These are phyloP conservation scores for Elsinoe necatrix DNA, from an alignment of 2,329 filamentous ascomycete species.

Conservation along the genomic window DNA sequence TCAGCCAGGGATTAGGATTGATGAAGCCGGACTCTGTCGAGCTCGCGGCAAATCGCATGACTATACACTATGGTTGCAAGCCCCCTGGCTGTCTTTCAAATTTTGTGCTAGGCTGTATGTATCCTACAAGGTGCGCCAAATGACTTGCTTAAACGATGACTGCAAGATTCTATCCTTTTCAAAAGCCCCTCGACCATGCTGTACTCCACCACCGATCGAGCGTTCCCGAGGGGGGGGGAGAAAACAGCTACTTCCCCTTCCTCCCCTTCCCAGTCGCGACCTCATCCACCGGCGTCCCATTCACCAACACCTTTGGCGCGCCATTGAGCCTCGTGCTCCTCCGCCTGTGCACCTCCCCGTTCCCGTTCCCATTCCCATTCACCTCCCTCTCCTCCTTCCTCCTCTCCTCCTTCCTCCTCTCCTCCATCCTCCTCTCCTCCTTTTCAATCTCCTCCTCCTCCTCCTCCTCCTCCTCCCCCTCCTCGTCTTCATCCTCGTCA, in stretches of 20 bases:
- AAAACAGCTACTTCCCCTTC: background rate
- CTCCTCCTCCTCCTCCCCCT: slow-evolving; percentile 30
- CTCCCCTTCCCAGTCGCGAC: background rate
- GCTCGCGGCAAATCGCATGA: background rate
- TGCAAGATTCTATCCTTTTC: background rate
- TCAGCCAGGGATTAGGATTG: background rate
- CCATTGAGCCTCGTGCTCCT: background rate
- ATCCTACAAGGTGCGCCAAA: background rate
- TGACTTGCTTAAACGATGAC: background rate
- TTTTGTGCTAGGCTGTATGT: background rate
- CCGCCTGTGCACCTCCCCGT: slow-evolving; percentile 15
- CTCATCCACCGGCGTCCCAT: slow-evolving; percentile 23
- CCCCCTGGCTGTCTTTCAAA: background rate
- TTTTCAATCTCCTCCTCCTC: slow-evolving; percentile 25
- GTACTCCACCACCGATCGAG: background rate
- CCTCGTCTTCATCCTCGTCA: slow-evolving; percentile 55
- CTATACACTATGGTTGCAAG: slow-evolving; percentile 4
- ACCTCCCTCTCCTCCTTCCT: background rate
- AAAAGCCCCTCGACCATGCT: background rate
- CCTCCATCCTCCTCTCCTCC: slow-evolving; percentile 26
- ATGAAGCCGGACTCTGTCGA: background rate
- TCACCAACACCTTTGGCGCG: slow-evolving; percentile 24
- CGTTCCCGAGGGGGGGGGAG: background rate
- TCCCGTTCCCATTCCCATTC: slow-evolving; percentile 16
- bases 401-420: slow-evolving; percentile 6